Conservation (phyloP, 495 filamentous ascomycete genomes). For the Penicillium flavigenum region DNA sequence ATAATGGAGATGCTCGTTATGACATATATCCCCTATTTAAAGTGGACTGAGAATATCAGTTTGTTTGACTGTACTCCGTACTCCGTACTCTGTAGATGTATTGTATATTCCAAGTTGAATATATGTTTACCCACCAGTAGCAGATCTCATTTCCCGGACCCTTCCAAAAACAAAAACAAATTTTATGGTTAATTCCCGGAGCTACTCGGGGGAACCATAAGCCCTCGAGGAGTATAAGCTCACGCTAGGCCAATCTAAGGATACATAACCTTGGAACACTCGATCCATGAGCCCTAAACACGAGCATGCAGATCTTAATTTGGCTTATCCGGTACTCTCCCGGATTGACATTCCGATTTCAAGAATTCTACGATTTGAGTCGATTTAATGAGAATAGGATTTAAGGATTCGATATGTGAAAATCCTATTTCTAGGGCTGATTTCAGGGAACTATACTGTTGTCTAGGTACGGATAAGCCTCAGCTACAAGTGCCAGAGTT, state of each 20-base stretch:
- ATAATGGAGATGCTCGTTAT: neutral
- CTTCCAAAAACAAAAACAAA: neutral
- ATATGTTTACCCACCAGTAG: no score
- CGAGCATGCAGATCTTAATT: constrained; percentile 25
- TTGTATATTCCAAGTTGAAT: no score
- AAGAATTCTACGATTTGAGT: neutral
- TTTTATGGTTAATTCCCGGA: constrained; percentile 10
- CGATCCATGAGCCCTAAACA: constrained; percentile 6
- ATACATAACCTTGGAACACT: neutral
- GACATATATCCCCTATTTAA: neutral
- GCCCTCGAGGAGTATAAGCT: neutral
- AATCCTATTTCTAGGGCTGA: neutral
- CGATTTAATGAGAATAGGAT: neutral
- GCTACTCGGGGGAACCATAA: neutral
- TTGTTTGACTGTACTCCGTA: neutral
- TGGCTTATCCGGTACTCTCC: constrained; percentile 15
- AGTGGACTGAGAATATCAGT: neutral
- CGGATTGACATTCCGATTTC: constrained; percentile 5
- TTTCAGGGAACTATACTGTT: neutral
- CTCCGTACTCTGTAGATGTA: no score
- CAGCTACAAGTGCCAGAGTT: neutral
- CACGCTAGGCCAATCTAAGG: neutral
- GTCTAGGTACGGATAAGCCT: neutral
- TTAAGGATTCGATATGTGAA: neutral
- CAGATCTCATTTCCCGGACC: no score